These are phyloP conservation scores for Posidonia australis DNA, from an alignment of 106 monocot species.

Conservation along the genomic window DNA sequence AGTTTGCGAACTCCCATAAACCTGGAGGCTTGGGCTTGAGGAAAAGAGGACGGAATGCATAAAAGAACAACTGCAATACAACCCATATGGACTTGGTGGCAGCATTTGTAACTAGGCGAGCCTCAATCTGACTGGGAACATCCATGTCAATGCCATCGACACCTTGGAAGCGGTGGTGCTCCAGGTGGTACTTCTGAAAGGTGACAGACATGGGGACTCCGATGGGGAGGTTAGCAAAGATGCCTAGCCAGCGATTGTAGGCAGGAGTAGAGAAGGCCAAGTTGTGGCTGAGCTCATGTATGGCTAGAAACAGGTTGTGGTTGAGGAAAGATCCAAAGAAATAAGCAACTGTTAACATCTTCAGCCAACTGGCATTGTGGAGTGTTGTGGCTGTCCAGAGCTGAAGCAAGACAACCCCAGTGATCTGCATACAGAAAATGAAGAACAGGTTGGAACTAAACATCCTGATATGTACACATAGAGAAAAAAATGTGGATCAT, in stretches of 20 bases:
- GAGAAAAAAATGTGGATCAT: no score
- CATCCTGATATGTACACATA: no score
- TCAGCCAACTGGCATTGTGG: conserved; percentile 47
- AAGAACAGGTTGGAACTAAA: background rate
- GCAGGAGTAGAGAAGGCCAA: conserved; percentile 74
- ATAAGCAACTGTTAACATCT: conserved; percentile 56
- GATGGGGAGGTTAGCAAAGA: conserved; percentile 87
- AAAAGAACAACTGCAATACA: conserved; percentile 78
- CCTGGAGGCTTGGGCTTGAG: conserved; percentile 89
- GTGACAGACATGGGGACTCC: conserved; percentile 96
- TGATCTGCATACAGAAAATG: conserved; percentile 34
- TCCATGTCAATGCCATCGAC: conserved; percentile 90
- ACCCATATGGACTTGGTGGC: conserved; percentile 73
- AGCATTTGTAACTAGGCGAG: conserved; percentile 33
- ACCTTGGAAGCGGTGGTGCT: conserved; percentile 90
- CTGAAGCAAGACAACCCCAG: conserved; percentile 60
- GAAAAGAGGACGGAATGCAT: conserved; percentile 71
- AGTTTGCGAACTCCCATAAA: conserved; percentile 70
- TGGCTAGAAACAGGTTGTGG: conserved; percentile 93
- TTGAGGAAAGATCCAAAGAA: conserved; percentile 95
- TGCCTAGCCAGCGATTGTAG: conserved; percentile 75
- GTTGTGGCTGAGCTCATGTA: conserved; percentile 95
- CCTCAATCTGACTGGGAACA: conserved; percentile 47
- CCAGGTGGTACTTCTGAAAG: conserved; percentile 93
- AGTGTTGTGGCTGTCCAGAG: conserved; percentile 62